Conservation (phyloP, 2,329 filamentous ascomycete species). For the Colletotrichum coccodes region DNA sequence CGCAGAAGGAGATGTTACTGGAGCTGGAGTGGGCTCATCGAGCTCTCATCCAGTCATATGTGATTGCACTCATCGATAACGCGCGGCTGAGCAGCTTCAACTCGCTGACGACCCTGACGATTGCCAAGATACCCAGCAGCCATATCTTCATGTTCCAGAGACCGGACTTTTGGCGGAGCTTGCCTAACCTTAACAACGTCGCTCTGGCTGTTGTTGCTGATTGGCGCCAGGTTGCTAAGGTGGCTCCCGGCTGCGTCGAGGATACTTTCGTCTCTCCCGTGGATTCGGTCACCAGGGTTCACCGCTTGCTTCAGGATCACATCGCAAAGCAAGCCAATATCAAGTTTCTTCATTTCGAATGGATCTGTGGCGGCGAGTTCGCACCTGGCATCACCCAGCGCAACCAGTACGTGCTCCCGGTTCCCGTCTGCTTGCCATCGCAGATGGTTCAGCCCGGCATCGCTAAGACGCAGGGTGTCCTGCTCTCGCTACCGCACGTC, state of each 20-base stretch:
- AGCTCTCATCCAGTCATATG: slow-evolving; percentile 75
- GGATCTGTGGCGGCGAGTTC: slow-evolving; percentile 74
- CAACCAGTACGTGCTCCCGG: slow-evolving; percentile 71
- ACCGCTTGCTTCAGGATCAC: slow-evolving; percentile 60
- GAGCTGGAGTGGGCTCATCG: slow-evolving; percentile 76
- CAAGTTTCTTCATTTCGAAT: slow-evolving; percentile 71
- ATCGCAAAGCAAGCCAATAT: slow-evolving; percentile 61
- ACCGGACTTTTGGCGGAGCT: slow-evolving; percentile 69
- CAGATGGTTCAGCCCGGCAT: slow-evolving; percentile 42
- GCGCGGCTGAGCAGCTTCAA: slow-evolving; percentile 55
- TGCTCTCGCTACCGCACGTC: slow-evolving; percentile 66
- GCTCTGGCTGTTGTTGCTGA: slow-evolving; percentile 72
- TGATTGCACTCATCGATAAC: slow-evolving; percentile 72
- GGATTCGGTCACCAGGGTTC: slow-evolving; percentile 60
- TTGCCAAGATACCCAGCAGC: slow-evolving; percentile 72
- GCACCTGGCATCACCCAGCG: slow-evolving; percentile 69
- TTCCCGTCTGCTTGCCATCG: slow-evolving; percentile 55
- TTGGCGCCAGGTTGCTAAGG: slow-evolving; percentile 69
- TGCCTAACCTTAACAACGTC: slow-evolving; percentile 64
- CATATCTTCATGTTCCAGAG: slow-evolving; percentile 66
- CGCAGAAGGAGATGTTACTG: slow-evolving; percentile 75
- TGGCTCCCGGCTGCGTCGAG: slow-evolving; percentile 60
- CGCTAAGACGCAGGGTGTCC: slow-evolving; percentile 44
- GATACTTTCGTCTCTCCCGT: slow-evolving; percentile 61
- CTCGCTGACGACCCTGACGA: slow-evolving; percentile 66